Base-by-base conservation (phyloP, 78 protist species). In the Dictyostelium citrinum region DNA sequence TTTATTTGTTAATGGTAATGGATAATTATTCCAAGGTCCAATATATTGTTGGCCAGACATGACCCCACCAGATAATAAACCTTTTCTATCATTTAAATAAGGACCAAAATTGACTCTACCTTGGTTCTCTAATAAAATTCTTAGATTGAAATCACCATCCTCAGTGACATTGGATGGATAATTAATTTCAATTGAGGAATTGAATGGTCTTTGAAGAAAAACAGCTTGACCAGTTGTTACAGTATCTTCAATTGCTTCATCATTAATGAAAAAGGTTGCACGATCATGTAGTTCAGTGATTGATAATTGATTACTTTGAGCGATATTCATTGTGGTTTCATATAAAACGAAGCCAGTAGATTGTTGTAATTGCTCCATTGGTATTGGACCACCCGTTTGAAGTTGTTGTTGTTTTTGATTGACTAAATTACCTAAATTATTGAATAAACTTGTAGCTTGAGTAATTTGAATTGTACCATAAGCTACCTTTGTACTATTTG, bases 281-380 rank as follows among this genome's bases (percentile, higher is more conserved):
- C 91, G 24, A 51, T 84, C 91, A 24, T 74, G 80, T 17, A 84
- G 16, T 5, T 70, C 58, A 11, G 27, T 55, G 3, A 51, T n/a
- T 22, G 55, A 14, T 1, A 84, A 45, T 51, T 31, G 14, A n/a
- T 37, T 51, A 10, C 81, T 71, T 84, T 84, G 91, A 22, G 37
- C 75, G 7, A 64, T 58, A 61, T 60, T 76, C 24, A 90, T 78
- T 12, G 49, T 81, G 6, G 95, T 81, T 70, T 83, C 78, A 33
- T 90, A 90, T 7, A 90, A 17, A 9, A 88, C 37, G 31, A 84
- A 84, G 1, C 96, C 96, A 83, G 81, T 86, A 8, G 46, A 43
- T 33, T 55, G 82, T 17, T 79, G 39, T 12, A 51, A 51, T 49
- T 82, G 49, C 17, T 60, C 82, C 45, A 85, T 41, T 17, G 49